Conservation (phyloP, 176 grass and related monocot genomes). For the Miscanthus lutarioriparius region DNA sequence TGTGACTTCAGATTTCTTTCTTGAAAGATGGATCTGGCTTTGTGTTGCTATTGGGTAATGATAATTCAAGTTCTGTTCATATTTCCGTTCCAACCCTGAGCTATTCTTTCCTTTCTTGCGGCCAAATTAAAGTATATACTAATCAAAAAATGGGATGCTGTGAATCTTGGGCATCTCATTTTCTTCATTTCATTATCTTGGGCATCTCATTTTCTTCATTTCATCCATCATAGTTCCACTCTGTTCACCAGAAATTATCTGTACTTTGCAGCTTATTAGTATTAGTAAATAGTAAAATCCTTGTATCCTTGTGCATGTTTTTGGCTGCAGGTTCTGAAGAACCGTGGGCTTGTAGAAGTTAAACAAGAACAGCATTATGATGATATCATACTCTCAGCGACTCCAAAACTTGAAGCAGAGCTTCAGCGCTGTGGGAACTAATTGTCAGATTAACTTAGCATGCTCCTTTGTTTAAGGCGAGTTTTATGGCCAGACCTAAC, state of each 20-base stretch:
- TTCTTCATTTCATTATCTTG: neutral
- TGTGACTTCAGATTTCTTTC: neutral
- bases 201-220: neutral
- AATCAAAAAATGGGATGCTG: neutral
- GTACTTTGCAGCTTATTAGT: neutral
- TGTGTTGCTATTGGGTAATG: neutral
- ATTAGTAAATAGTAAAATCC: neutral
- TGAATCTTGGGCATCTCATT: neutral
- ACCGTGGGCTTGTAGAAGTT: constrained; percentile 55
- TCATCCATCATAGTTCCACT: constrained; percentile 2
- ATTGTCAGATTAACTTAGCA: constrained; percentile 14
- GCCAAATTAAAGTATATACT: constrained; percentile 5
- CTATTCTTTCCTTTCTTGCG: neutral
- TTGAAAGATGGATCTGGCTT: neutral
- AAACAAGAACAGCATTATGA: constrained; percentile 58
- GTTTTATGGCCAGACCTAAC: neutral
- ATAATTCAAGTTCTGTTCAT: neutral
- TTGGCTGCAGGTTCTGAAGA: constrained; percentile 65
- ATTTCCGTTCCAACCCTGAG: neutral
- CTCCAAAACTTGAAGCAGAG: constrained; percentile 46
- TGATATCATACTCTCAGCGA: constrained; percentile 54
- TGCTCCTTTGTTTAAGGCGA: constrained; percentile 1
- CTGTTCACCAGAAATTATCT: neutral
- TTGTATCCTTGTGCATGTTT: neutral
- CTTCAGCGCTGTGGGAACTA: constrained; percentile 22